Percentiles rank a stretch among this genome's conserved stretches.
These are phyloP conservation scores for Leccinum subfulvum DNA, from an alignment of 1,284 basidiomycete species.

Conservation along the genomic window DNA sequence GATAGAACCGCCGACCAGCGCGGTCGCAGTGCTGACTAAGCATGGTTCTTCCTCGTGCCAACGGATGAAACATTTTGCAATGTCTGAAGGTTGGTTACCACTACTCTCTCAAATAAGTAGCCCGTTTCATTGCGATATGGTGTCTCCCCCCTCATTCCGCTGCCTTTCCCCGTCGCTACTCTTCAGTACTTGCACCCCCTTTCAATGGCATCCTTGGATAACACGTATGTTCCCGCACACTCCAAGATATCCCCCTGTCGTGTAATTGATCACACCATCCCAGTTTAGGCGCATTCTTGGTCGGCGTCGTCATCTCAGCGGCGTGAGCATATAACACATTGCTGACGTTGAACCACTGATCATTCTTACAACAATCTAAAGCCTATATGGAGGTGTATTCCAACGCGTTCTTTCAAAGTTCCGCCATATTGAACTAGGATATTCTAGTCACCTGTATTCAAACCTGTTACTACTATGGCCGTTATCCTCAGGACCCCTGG, in stretches of 20 bases:
- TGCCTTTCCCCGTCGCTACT: not conserved
- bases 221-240: slow-evolving; percentile 22
- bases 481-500: slow-evolving; percentile 51
- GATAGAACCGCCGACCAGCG: too few relatives aligned
- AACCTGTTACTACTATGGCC: slow-evolving; percentile 54
- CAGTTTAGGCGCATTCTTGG: slow-evolving; percentile 52
- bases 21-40: not conserved
- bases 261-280: not conserved
- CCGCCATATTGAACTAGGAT: not conserved
- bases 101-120: slow-evolving; percentile 28
- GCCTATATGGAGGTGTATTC: slow-evolving; percentile 52
- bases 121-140: slow-evolving; percentile 11
- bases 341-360: not conserved
- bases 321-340: slow-evolving; percentile 35
- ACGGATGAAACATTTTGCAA: slow-evolving; percentile 29
- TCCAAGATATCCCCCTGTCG: not conserved
- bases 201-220: slow-evolving; percentile 24
- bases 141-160: not conserved
- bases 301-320: slow-evolving; percentile 52
- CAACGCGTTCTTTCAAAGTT: not conserved
- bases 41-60: slow-evolving; percentile 4
- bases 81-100: slow-evolving; percentile 27
- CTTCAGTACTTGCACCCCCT: not conserved
- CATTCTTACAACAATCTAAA: slow-evolving; percentile 20
- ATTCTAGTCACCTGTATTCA: slow-evolving; percentile 54